Base-by-base conservation (phyloP, 169 alveolate species). In the Eimeria sp. region DNA sequence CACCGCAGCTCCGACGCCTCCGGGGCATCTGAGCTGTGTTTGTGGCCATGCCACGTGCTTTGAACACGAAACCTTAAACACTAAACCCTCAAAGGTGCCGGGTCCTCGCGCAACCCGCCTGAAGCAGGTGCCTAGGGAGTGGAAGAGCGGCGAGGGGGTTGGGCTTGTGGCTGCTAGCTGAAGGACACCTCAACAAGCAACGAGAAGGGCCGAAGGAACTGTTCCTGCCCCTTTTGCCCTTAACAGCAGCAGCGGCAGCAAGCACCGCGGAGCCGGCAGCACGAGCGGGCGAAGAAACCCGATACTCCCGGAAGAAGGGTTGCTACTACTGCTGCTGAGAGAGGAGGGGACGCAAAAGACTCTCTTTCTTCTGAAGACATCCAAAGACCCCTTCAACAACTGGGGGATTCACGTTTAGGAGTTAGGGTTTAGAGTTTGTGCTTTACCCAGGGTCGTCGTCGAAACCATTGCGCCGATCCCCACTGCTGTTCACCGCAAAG, bases 361-460 rank as follows among this genome's bases (percentile, higher is more conserved):
- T 54, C 18, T n/a, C 9, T n/a, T 65, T n/a, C 40, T 25, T 65
- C 40, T 65, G 6, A n/a, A 65, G 43, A 65, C 40, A 65, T 25
- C 2, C 20, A 18, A 18, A 18, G 70, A 14, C 10, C 61, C 10
- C 70, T 25, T 61, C 20, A 61, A 16, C n/a, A 61, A 18, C 18
- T 25, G 7, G 18, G 40, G 43, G 6, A 25, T 25, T 65, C 34
- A 20, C 13, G 54, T 73, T 73, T 73, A 73, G 84, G 84, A 57
- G 34, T 73, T 73, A 34, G 84, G 84, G 54, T 34, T 45, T 73
- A 73, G 84, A 57, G 84, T 73, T 73, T 73, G 43, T 16, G 70
- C 70, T 11, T 18, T 18, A 25, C 70, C 70, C n/a, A 25, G 75
- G 34, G 75, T 65, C 40, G 16, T 25, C 75, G 6, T 6, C 63